A percentile compares a stretch with the other conserved stretches of the same genome.
phyloP scores from a whole-genome alignment of 163 green algal genomes.

The Prototheca cutis region DNA sequence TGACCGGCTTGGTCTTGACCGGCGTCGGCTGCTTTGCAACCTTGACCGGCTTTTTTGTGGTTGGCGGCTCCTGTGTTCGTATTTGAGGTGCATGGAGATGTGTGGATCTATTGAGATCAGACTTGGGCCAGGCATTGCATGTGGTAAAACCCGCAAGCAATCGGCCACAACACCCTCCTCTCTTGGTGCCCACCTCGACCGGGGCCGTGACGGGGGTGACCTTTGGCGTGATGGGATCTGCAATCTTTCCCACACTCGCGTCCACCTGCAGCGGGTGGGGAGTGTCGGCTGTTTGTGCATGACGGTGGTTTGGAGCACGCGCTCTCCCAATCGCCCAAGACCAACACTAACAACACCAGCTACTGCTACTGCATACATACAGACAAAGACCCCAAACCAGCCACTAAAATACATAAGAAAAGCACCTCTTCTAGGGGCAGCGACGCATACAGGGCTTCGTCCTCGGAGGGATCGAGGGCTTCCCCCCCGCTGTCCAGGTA shows the following conservation, averaged over 20 bases:
- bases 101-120: too few species aligned
- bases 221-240: not conserved
- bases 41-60: not conserved
- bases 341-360: too few species aligned
- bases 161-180: not conserved
- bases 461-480: constrained; percentile 6
- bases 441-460: constrained; percentile 13
- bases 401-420: too few species aligned
- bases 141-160: too few species aligned
- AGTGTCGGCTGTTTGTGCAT: too few species aligned
- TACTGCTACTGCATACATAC: too few species aligned
- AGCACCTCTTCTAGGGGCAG: constrained; percentile 18
- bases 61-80: not conserved
- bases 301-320: too few species aligned
- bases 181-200: not conserved
- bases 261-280: constrained; percentile 9
- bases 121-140: too few species aligned
- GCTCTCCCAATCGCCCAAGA: too few species aligned
- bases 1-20: not conserved
- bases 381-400: too few species aligned
- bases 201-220: not conserved
- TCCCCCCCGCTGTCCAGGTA: constrained; percentile 14
- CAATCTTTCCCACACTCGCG: constrained; percentile 23
- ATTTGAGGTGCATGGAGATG: too few species aligned
- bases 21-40: too few species aligned